These are phyloP conservation scores for Talaromyces piceae DNA, from an alignment of 2,329 filamentous ascomycete genomes.

Conservation along the genomic window DNA sequence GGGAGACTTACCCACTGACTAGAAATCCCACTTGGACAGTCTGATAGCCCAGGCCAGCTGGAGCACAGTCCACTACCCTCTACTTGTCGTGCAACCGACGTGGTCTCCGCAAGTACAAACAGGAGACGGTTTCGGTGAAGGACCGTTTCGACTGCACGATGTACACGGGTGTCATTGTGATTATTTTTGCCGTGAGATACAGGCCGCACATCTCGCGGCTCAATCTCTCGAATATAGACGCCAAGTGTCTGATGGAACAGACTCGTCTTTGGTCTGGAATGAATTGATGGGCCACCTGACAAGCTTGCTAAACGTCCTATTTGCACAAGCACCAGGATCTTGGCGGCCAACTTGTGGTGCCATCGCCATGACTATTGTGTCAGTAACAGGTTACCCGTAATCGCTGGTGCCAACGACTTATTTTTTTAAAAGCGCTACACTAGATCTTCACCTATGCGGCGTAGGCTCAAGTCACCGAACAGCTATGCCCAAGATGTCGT, in stretches of 20 bases:
- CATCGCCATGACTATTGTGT: slow-evolving; percentile 4
- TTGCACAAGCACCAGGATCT: slow-evolving; percentile 5
- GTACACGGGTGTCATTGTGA: not conserved
- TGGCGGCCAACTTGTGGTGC: slow-evolving; percentile 9
- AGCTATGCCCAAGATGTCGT: not conserved
- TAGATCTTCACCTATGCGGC: not conserved
- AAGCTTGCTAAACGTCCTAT: not conserved
- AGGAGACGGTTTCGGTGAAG: not conserved
- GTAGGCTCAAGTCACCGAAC: not conserved
- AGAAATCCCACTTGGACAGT: not conserved
- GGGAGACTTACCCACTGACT: not conserved
- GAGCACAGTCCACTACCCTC: not conserved
- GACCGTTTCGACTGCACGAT: not conserved
- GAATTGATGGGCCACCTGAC: not conserved
- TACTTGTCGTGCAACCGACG: not conserved
- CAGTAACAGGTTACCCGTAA: not conserved
- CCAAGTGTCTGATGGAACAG: not conserved
- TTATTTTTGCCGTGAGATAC: slow-evolving; percentile 3
- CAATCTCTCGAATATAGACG: not conserved
- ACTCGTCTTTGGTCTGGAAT: not conserved
- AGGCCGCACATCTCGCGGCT: slow-evolving; percentile 1
- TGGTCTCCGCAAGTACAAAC: not conserved
- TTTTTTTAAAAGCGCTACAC: not conserved
- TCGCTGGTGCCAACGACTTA: not conserved
- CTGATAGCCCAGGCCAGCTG: not conserved